These are phyloP conservation scores for Smittium culicis DNA, from an alignment of 371 early-diverging fungal genomes.

Conservation along the genomic window DNA sequence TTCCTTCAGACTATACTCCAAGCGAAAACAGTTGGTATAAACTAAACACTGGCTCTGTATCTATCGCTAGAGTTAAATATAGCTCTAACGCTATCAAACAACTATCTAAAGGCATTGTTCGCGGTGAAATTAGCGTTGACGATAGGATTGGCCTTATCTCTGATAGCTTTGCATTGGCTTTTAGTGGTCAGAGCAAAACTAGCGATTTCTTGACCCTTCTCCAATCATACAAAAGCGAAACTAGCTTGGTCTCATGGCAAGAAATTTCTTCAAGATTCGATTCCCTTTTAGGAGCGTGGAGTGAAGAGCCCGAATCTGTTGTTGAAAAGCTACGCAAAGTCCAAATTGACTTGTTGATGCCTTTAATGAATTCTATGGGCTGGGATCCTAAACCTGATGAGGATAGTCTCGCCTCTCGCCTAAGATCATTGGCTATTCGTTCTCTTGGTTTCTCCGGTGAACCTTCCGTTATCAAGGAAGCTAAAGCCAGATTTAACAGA, in stretches of 20 bases:
- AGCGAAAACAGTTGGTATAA: conserved; percentile 29
- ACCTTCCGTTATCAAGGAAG: conserved; percentile 38
- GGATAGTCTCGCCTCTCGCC: conserved; percentile 30
- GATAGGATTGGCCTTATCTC: conserved; percentile 50
- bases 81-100: conserved; percentile 29
- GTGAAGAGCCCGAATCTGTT: conserved; percentile 33
- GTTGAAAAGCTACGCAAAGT: conserved; percentile 30
- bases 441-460: conserved; percentile 38
- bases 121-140: conserved; percentile 28
- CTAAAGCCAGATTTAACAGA: conserved; percentile 40
- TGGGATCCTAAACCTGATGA: conserved; percentile 41
- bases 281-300: conserved; percentile 35
- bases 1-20: conserved; percentile 18
- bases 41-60: conserved; percentile 45
- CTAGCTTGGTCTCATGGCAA: conserved; percentile 50
- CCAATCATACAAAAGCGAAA: conserved; percentile 41
- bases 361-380: conserved; percentile 38
- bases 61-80: conserved; percentile 55
- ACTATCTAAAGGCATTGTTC: conserved; percentile 37
- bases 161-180: conserved; percentile 47
- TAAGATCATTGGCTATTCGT: conserved; percentile 38
- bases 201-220: conserved; percentile 45
- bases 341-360: conserved; percentile 35
- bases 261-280: conserved; percentile 34
- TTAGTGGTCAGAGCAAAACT: conserved; percentile 45